A percentile compares a stretch with the other conserved stretches of the same genome.
Evolutionary conservation across 257 asterid species (phyloP).

Genomic region (Plantago major): DNA sequence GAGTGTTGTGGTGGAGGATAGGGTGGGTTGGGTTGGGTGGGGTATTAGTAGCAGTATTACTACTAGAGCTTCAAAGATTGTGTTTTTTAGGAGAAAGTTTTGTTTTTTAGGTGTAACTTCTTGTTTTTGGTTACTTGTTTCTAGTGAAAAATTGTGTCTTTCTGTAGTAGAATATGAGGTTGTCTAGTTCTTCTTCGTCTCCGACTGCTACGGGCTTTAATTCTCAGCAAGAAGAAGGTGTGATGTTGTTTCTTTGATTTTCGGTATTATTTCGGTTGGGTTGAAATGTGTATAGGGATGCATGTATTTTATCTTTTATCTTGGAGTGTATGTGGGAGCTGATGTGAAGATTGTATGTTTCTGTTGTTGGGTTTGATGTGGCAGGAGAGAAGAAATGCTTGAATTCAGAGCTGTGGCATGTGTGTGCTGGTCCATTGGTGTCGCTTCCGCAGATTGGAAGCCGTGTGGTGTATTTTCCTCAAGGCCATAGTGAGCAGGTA

Average conservation of each 20-base stretch:
- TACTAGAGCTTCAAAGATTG: background rate
- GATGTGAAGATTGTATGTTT: background rate
- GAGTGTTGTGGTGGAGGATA: conserved; percentile 29
- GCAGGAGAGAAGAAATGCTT: conserved; percentile 86
- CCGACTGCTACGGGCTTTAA: conserved; percentile 46
- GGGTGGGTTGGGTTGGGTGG: conserved; percentile 48
- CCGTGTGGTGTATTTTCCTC: conserved; percentile 86
- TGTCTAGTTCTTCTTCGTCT: conserved; percentile 45
- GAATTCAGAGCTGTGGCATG: conserved; percentile 98
- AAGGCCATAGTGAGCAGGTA: conserved; percentile 97
- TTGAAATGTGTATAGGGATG: background rate
- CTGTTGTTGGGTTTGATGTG: conserved; percentile 6
- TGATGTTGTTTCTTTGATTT: background rate
- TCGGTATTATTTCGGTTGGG: background rate
- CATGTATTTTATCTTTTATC: background rate
- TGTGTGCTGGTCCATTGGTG: conserved; percentile 93
- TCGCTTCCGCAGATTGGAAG: conserved; percentile 87
- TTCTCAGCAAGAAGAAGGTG: conserved; percentile 79
- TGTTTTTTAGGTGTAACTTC: conserved; percentile 21
- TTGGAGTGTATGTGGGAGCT: background rate
- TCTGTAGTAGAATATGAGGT: conserved; percentile 55
- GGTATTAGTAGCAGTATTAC: too few relatives aligned
- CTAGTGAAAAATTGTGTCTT: conserved; percentile 14
- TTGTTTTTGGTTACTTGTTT: conserved; percentile 4
- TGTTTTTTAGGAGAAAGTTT: background rate